Evolutionary conservation across 2,329 filamentous ascomycete species (phyloP).

Genomic region (Penicillium occitanis): DNA sequence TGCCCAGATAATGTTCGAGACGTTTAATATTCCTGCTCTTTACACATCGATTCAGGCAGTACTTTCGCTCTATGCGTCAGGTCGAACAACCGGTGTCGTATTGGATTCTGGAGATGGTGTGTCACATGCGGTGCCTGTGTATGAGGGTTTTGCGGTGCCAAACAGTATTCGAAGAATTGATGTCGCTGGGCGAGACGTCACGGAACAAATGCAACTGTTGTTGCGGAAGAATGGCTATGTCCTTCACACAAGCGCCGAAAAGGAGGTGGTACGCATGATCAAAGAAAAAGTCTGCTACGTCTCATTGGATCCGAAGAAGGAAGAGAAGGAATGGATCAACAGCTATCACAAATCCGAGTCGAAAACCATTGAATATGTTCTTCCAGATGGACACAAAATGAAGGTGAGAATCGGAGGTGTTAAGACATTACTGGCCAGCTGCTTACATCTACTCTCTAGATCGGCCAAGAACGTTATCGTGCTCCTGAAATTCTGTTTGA

Average conservation of each 20-base stretch:
- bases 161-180: slow-evolving; percentile 95
- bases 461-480: slow-evolving; percentile 91
- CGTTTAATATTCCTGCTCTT: slow-evolving; percentile 94
- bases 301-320: slow-evolving; percentile 82
- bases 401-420: slow-evolving; percentile 58
- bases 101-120: slow-evolving; percentile 95
- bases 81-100: slow-evolving; percentile 92
- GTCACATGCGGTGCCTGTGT: slow-evolving; percentile 94
- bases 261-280: slow-evolving; percentile 96
- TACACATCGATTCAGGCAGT: slow-evolving; percentile 98
- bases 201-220: slow-evolving; percentile 87
- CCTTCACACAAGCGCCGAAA: slow-evolving; percentile 97
- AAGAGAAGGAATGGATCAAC: slow-evolving; percentile 91
- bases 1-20: slow-evolving; percentile 97
- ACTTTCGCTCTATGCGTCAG: slow-evolving; percentile 91
- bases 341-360: slow-evolving; percentile 70
- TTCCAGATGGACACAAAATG: slow-evolving; percentile 91
- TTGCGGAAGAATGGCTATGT: slow-evolving; percentile 89
- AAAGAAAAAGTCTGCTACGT: slow-evolving; percentile 91
- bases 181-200: slow-evolving; percentile 92
- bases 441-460: slow-evolving; percentile 48
- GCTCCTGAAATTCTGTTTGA: slow-evolving; percentile 97
- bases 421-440: background rate
- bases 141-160: slow-evolving; percentile 95
- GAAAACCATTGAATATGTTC: slow-evolving; percentile 79